A percentile compares a stretch with the other conserved stretches of the same genome.
These are phyloP conservation scores for Mycena galopus DNA, from an alignment of 768 basidiomycete genomes.

Conservation along the genomic window DNA sequence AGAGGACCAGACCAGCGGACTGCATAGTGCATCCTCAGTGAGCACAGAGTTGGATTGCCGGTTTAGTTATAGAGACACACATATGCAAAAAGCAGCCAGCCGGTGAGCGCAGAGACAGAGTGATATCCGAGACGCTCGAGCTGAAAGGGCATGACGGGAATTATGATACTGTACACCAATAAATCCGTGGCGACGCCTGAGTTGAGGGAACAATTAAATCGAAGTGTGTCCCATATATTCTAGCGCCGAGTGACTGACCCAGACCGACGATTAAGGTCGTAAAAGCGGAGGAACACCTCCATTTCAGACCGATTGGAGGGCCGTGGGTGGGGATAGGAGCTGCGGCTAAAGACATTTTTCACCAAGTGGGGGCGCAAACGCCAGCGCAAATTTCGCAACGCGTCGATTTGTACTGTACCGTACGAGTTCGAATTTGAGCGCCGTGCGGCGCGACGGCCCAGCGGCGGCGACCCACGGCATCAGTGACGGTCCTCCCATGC, in stretches of 20 bases:
- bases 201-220: neutral
- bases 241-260: neutral
- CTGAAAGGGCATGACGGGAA: conserved; percentile 75
- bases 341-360: too few species aligned
- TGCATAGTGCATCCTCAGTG: conserved; percentile 41
- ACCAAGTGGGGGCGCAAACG: too few species aligned
- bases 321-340: neutral
- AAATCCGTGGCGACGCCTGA: conserved; percentile 64
- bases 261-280: conserved; percentile 14
- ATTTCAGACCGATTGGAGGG: conserved; percentile 17
- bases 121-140: conserved; percentile 62
- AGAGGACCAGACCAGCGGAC: conserved; percentile 69
- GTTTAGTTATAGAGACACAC: conserved; percentile 53
- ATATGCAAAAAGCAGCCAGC: conserved; percentile 73
- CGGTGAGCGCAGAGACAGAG: conserved; percentile 62
- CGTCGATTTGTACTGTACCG: too few species aligned
- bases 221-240: neutral
- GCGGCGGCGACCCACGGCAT: too few species aligned
- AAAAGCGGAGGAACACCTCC: conserved; percentile 23
- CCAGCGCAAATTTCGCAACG: too few species aligned
- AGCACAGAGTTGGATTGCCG: neutral
- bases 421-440: too few species aligned
- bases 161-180: conserved; percentile 71
- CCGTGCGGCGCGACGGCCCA: too few species aligned
- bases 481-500: too few species aligned